Evolutionary conservation across 2,329 filamentous ascomycete genomes (phyloP), one percentile per base, ranked within the genome.

Genomic region (Tolypocladium guangdongense): DNA sequence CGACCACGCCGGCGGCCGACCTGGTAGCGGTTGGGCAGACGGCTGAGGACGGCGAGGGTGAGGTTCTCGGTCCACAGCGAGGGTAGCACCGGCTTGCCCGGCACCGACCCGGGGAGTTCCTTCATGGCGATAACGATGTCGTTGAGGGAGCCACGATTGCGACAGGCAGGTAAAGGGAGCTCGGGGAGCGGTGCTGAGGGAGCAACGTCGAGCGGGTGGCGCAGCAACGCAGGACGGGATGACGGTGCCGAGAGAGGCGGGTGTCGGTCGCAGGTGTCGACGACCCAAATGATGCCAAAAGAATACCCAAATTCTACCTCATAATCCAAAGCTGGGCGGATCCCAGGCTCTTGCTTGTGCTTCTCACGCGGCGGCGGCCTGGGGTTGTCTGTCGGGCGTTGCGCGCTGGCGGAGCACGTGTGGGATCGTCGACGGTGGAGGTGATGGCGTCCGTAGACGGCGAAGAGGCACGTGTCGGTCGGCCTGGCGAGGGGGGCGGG

Each of bases 31-130:
- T 64, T 66, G 32, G 71, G 71, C 22, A 71, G 65, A 41, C 69
- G 72, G 59, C 72, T 75, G 52, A 74, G 63, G 49, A 73, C 69
- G 16, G 71, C 69, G 50, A 74, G 60, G 59, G 71, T 72, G 49
- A 74, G 59, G 47, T 70, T 69, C 48, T 71, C 69, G 35, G 69
- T 69, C 63, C 69, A 69, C 14, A 71, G 63, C 37, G 69, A 66
- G 49, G 71, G 70, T 22, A 71, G 66, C 61, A 70, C 68, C 50
- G 70, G 68, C 64, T 74, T 74, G 57, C 68, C 66, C 56, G 70
- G 65, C 12, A 68, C 56, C 49, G 70, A 60, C 39, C 64, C 66
- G 53, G 67, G 55, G 47, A 71, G 60, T 59, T 72, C 70, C 59
- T 70, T 69, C 71, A 73, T 73, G 54, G 56, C 24, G 41, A 53